Base-by-base conservation (phyloP, 331 rosid genomes). In the Prunus yedoensis region DNA sequence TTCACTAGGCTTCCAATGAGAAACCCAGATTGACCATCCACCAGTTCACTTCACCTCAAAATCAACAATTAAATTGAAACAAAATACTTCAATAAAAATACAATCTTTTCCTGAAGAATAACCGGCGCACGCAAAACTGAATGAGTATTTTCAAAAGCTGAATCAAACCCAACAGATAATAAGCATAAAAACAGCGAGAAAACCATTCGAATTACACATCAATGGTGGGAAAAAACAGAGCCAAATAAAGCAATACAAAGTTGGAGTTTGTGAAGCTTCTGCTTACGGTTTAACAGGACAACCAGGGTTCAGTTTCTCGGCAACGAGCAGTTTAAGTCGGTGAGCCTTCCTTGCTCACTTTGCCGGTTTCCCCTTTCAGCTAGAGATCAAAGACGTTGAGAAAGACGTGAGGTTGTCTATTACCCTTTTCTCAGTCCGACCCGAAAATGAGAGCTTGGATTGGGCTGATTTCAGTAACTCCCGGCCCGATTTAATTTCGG, bases 311-410 rank as follows among this genome's bases (percentile, higher is more conserved):
- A 3, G 32, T 53, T 73, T 14, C 69, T 45, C 46, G 47, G 57
- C n/a, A 8, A 43, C 28, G 30, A 58, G 57, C 13, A 15, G 64
- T 21, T 57, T 49, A n/a, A 58, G 80, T 46, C 68, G 68, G 75
- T 12, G 53, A 68, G 28, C 45, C 47, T 65, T 52, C 10, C 50
- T 70, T 13, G 70, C 47, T 41, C 70, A 41, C 50, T 27, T 56
- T 21, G 70, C 51, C 28, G 28, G 30, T 41, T n/a, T 51, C 28
- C 50, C 28, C 51, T 70, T n/a, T 11, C 21, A 18, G 63, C 30
- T 13, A 52, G 30, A 30, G 62, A 51, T 51, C 25, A 69, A 15
- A 28, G 60, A 18, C 45, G 8, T 41, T 4, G 57, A 16, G 16
- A 17, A 23, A 9, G 16, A 25, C 2, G 13, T 2, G 0, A 0